Evolutionary conservation across 768 basidiomycete species (phyloP).

Genomic region (Mycena pura): DNA sequence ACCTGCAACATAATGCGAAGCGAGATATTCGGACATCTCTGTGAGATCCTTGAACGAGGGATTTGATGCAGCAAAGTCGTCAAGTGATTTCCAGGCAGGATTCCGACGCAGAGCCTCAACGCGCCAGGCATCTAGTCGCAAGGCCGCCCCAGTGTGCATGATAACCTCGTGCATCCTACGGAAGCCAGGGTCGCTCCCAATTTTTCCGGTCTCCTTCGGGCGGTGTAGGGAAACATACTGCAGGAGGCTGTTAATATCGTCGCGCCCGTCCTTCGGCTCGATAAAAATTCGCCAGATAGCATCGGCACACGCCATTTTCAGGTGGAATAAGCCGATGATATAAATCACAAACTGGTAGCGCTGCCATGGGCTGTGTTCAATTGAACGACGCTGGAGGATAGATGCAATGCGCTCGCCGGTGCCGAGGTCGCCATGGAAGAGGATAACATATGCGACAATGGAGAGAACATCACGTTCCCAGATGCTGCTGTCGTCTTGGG

Average conservation of each 20-base stretch:
- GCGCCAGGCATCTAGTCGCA: slow-evolving; percentile 38
- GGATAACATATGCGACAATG: slow-evolving; percentile 20
- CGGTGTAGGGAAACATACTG: slow-evolving; percentile 28
- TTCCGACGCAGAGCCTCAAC: slow-evolving; percentile 19
- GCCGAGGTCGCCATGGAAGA: slow-evolving; percentile 33
- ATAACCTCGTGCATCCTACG: too few relatives aligned
- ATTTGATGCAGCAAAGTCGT: slow-evolving; percentile 36
- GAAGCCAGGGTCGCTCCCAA: slow-evolving; percentile 41
- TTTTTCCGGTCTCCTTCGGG: slow-evolving; percentile 39
- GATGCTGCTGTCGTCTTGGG: not conserved
- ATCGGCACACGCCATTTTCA: too few relatives aligned
- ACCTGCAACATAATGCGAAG: slow-evolving; percentile 24
- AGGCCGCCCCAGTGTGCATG: slow-evolving; percentile 34
- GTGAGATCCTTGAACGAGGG: slow-evolving; percentile 35
- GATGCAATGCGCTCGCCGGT: slow-evolving; percentile 32
- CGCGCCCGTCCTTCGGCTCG: slow-evolving; percentile 12
- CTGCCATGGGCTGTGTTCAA: slow-evolving; percentile 35
- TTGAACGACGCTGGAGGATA: slow-evolving; percentile 28
- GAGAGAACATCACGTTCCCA: slow-evolving; percentile 24
- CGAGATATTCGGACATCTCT: slow-evolving; percentile 31
- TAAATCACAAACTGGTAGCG: slow-evolving; percentile 40
- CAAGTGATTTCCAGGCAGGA: slow-evolving; percentile 22
- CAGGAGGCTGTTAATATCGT: slow-evolving; percentile 28
- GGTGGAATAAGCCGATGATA: slow-evolving; percentile 37
- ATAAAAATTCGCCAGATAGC: slow-evolving; percentile 35